Conservation (phyloP, 768 basidiomycete genomes). For the Trichaptum fuscoviolaceum region DNA sequence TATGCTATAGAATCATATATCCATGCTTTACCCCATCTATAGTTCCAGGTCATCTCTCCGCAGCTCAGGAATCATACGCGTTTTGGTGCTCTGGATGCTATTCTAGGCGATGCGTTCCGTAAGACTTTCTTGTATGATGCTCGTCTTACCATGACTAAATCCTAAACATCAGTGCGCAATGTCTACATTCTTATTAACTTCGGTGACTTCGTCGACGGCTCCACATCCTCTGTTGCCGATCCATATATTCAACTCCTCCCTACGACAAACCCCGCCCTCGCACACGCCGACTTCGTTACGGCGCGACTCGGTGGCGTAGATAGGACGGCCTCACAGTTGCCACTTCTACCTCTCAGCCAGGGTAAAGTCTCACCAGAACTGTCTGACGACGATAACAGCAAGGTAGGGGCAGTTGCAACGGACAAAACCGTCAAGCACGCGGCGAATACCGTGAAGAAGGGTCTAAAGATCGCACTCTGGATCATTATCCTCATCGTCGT, state of each 20-base stretch:
- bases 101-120: conserved; percentile 80
- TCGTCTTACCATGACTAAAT: background rate
- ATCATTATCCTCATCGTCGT: background rate
- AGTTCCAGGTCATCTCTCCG: conserved; percentile 82
- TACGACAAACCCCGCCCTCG: conserved; percentile 38
- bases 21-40: conserved; percentile 10
- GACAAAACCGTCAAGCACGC: no score
- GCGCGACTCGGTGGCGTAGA: conserved; percentile 21
- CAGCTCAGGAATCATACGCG: conserved; percentile 62
- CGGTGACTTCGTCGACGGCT: conserved; percentile 30
- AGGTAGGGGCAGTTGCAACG: no score
- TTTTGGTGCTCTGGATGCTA: conserved; percentile 64
- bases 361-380: no score
- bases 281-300: conserved; percentile 30
- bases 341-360: no score
- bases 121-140: conserved; percentile 21
- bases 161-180: conserved; percentile 27
- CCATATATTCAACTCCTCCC: conserved; percentile 36
- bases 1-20: background rate
- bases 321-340: background rate
- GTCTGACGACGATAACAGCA: no score
- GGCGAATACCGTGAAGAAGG: background rate
- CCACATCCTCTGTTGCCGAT: conserved; percentile 20
- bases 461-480: background rate
- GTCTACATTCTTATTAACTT: conserved; percentile 31